These are phyloP conservation scores for Mimosa pudica DNA, from an alignment of 306 rosid genomes.

Conservation along the genomic window DNA sequence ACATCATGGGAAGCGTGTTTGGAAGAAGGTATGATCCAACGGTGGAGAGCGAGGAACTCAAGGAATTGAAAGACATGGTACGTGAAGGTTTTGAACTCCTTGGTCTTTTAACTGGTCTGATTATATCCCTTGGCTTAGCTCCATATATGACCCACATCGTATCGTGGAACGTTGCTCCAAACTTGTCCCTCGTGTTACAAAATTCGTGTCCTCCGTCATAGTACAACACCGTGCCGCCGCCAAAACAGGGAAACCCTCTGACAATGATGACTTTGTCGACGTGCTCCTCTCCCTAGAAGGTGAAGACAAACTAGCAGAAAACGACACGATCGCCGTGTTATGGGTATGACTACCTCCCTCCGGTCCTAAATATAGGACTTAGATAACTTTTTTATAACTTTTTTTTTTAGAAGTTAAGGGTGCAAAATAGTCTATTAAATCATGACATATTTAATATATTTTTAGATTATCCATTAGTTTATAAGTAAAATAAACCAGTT, in stretches of 20 bases:
- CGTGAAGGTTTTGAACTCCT: conserved; percentile 60
- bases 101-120: conserved; percentile 64
- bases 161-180: conserved; percentile 44
- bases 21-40: conserved; percentile 43
- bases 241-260: conserved; percentile 4
- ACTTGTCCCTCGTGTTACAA: conserved; percentile 52
- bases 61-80: conserved; percentile 47
- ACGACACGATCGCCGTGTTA: conserved; percentile 60
- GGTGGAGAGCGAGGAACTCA: conserved; percentile 1
- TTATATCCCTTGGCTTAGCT: conserved; percentile 51
- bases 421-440: too few species aligned
- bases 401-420: too few species aligned
- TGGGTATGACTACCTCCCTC: too few species aligned
- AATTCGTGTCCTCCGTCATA: conserved; percentile 44
- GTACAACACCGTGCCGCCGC: conserved; percentile 42
- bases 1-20: conserved; percentile 56
- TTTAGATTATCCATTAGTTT: too few species aligned
- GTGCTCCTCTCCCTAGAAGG: conserved; percentile 56
- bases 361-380: too few species aligned
- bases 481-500: too few species aligned
- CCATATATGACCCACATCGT: conserved; percentile 45
- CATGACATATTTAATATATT: too few species aligned
- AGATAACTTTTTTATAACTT: too few species aligned
- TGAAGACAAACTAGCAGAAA: conserved; percentile 47
- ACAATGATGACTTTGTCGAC: conserved; percentile 54